Percentiles rank a stretch among this genome's conserved stretches.
Evolutionary conservation across 331 rosid species (phyloP).

Genomic region (Quercus phellos): DNA sequence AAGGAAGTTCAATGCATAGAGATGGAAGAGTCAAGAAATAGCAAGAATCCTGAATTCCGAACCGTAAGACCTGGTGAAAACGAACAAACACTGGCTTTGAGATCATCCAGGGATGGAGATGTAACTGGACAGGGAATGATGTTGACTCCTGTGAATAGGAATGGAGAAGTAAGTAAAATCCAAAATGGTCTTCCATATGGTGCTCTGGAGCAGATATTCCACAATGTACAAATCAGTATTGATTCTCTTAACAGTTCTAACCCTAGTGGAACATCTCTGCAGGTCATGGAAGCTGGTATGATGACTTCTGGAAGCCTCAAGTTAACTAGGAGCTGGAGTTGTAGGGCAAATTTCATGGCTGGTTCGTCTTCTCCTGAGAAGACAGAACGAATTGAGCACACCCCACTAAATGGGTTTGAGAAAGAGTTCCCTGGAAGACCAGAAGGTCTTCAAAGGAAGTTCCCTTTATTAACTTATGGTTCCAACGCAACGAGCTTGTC

Average conservation of each 20-base stretch:
- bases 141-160: constrained; percentile 39
- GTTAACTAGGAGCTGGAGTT: constrained; percentile 87
- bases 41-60: constrained; percentile 31
- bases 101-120: constrained; percentile 31
- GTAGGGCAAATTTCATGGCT: constrained; percentile 45
- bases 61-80: constrained; percentile 30
- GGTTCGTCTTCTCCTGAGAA: constrained; percentile 53
- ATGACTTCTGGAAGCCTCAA: constrained; percentile 38
- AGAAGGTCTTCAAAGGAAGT: constrained; percentile 51
- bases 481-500: constrained; percentile 32
- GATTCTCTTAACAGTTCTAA: constrained; percentile 38
- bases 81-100: constrained; percentile 27
- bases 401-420: constrained; percentile 68
- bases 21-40: constrained; percentile 52
- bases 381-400: constrained; percentile 39
- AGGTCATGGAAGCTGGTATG: constrained; percentile 28
- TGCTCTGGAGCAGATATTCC: constrained; percentile 34
- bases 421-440: constrained; percentile 86
- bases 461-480: constrained; percentile 45
- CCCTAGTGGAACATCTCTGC: constrained; percentile 35
- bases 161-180: constrained; percentile 34
- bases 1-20: constrained; percentile 88
- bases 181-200: constrained; percentile 41
- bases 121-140: constrained; percentile 38
- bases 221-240: constrained; percentile 27